Conservation (phyloP, 2,329 filamentous ascomycete genomes). For the Nothophaeocryptopus gaeumannii region DNA sequence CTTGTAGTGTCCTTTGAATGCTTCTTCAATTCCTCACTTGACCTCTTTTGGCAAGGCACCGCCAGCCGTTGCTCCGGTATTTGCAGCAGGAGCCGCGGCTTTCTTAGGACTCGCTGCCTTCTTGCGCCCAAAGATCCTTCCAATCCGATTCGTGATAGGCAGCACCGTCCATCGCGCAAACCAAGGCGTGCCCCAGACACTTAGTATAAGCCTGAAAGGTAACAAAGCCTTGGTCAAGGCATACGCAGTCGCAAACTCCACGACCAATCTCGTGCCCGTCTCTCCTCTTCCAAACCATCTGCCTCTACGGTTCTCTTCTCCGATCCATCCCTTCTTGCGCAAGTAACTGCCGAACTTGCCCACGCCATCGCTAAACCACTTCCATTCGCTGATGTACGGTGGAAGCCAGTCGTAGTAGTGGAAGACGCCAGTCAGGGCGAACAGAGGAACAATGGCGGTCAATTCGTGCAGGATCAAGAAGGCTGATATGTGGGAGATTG, state of each 20-base stretch:
- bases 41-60: conserved; percentile 30
- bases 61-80: conserved; percentile 35
- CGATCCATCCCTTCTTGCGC: conserved; percentile 76
- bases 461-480: conserved; percentile 91
- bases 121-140: conserved; percentile 38
- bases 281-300: conserved; percentile 41
- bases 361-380: conserved; percentile 61
- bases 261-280: conserved; percentile 53
- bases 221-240: conserved; percentile 83
- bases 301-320: conserved; percentile 36
- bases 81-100: conserved; percentile 26
- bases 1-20: too few relatives aligned
- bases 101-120: background rate
- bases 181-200: conserved; percentile 88
- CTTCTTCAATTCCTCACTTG: too few relatives aligned
- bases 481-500: conserved; percentile 75
- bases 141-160: conserved; percentile 43
- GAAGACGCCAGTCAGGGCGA: conserved; percentile 72
- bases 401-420: conserved; percentile 78
- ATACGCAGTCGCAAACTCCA: conserved; percentile 80
- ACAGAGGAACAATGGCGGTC: conserved; percentile 77
- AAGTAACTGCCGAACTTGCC: conserved; percentile 75
- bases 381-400: conserved; percentile 51
- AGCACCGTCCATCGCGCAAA: conserved; percentile 69
- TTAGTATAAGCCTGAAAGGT: conserved; percentile 70